Evolutionary conservation across 495 filamentous ascomycete genomes (phyloP), one percentile per base, ranked within the genome.

Genomic region (Lophiotrema nucula): DNA sequence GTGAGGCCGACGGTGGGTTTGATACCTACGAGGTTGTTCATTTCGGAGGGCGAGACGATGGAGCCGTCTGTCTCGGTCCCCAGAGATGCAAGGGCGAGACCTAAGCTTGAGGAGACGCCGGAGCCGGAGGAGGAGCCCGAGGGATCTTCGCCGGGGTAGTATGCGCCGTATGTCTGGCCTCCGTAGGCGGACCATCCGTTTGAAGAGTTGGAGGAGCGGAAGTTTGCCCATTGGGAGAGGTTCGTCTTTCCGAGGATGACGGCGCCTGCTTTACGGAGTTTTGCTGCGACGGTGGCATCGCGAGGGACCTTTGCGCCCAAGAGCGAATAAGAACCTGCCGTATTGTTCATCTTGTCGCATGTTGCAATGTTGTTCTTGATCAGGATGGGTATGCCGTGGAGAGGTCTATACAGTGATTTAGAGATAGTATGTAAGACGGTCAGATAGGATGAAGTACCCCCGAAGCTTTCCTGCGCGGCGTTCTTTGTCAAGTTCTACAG

Each of bases 321-420:
- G 3, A 87, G 69, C 6, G 81, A 73, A 44, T 72, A 84, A 0
- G 83, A 86, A 5, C 84, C 83, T 15, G 81, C 83, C 64, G 68
- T 87, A 21, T 85, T 88, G 65, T 86, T 81, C 84, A 89, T 83
- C 39, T 78, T 76, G 58, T 89, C 87, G 44, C 77, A 78, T 1
- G 82, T 85, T 19, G 81, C 86, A 53, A 89, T 88, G 72, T 87
- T 90, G 65, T 85, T 79, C 70, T 89, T 88, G 67, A 88, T 77
- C 12, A 88, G 62, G 39, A 88, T 79, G 0, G 86, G 85, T 28
- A 89, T 77, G 13, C 86, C 86, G 70, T 89, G 83, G 2, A 87
- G 72, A 3, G 79, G 79, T 11, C 77, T 77, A 11, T 35, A 15
- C 31, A 35, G n/a, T 35, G 31, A 35, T 8, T 43, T 25, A 18